Base-by-base conservation (phyloP, 805 yeast genomes). In the Myxozyma lipomycoides region DNA sequence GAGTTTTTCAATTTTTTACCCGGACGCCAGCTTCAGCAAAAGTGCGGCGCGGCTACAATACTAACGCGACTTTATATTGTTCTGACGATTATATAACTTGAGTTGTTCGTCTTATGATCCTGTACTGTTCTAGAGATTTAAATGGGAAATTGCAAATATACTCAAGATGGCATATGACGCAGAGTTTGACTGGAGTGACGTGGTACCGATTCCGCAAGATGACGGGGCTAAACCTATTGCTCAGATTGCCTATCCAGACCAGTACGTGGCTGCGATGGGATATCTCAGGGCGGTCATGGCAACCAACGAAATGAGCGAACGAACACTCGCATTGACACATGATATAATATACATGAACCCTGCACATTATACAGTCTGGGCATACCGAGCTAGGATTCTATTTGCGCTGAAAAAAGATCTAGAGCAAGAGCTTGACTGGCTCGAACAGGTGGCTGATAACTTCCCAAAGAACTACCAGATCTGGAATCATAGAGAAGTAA, bases 391-490 rank as follows among this genome's bases (percentile, higher is more conserved):
- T 6, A 62, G 66, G 34, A 62, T 66, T 21, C 54, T 67, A 32
- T 55, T 61, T 28, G 48, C 48, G 4, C 46, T 70, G 17, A 66
- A 65, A 10, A 52, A 55, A n/a, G 64, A 69, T 36, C 61, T 79
- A 25, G 61, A 70, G 12, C 69, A 72, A 15, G 95, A 91, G 62
- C 71, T 88, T 35, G 78, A 78, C 35, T 88, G 96, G 96, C 75
- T 88, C 56, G 93, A 86, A 61, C 73, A 73, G 30, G 70, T 86
- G 32, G 90, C 95, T 0, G 63, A 84, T 43, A 81, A 77, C 10
- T 84, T 85, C 65, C 84, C 90, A 37, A 93, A 93, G 67, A 91
- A 90, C 71, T 93, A 93, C 69, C 98, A 93, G 67, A 84, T 91
- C n/a, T 93, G 98, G 64, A 86, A 90, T 61, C 90, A 91, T 64